phyloP scores from a whole-genome alignment of 257 asterid species.

The Penstemon davidsonii region DNA sequence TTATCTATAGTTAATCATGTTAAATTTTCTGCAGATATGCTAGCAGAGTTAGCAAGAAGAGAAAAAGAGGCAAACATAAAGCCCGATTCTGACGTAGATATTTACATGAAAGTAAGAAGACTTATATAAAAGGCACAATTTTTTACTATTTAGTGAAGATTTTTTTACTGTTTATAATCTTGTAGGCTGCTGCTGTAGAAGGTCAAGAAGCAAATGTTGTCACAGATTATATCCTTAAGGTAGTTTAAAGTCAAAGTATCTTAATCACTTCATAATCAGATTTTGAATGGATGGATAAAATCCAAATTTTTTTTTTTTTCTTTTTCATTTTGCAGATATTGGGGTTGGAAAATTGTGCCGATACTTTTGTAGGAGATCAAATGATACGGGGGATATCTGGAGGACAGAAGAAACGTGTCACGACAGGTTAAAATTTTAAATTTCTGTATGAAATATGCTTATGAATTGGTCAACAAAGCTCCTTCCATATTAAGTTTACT shows the following conservation, averaged over 20 bases:
- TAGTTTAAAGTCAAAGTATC: background rate
- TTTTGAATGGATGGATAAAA: too few relatives aligned
- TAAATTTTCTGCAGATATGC: slow-evolving; percentile 36
- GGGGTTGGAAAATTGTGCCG: slow-evolving; percentile 53
- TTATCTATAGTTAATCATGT: background rate
- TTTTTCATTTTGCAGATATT: slow-evolving; percentile 32
- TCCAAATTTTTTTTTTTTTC: too few relatives aligned
- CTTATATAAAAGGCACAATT: too few relatives aligned
- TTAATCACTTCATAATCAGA: too few relatives aligned
- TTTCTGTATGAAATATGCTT: too few relatives aligned
- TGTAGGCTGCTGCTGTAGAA: slow-evolving; percentile 43
- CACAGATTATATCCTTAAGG: slow-evolving; percentile 53
- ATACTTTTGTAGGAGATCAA: slow-evolving; percentile 52
- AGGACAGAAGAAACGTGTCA: slow-evolving; percentile 50
- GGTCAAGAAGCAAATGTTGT: slow-evolving; percentile 45
- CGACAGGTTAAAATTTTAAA: slow-evolving; percentile 32
- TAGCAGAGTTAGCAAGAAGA: slow-evolving; percentile 43
- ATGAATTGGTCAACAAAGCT: too few relatives aligned
- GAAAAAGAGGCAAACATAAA: slow-evolving; percentile 44
- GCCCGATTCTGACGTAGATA: slow-evolving; percentile 56
- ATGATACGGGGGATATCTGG: slow-evolving; percentile 53
- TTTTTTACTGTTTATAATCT: background rate
- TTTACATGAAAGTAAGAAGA: slow-evolving; percentile 45
- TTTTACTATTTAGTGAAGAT: too few relatives aligned
- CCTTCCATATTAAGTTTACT: background rate